Evolutionary conservation across 768 basidiomycete species (phyloP).

Genomic region (Pluteus cervinus): DNA sequence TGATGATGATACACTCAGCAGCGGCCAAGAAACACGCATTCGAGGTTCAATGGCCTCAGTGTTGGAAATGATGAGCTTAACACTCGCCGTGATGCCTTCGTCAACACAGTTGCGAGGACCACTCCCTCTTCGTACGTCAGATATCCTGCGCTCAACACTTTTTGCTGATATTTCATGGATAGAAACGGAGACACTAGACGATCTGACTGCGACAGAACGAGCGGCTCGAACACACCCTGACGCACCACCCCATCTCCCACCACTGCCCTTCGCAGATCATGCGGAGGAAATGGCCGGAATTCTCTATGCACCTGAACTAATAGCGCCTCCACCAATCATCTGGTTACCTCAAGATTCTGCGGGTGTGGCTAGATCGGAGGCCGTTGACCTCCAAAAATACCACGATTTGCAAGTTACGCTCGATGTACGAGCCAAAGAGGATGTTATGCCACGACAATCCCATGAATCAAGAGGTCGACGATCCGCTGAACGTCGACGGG

Average conservation of each 20-base stretch:
- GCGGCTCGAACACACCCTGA: slow-evolving; percentile 75
- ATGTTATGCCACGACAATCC: slow-evolving; percentile 31
- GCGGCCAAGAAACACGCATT: slow-evolving; percentile 33
- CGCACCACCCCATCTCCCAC: slow-evolving; percentile 67
- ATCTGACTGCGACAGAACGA: slow-evolving; percentile 71
- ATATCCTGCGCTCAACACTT: slow-evolving; percentile 8
- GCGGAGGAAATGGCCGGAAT: slow-evolving; percentile 74
- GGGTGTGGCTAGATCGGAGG: slow-evolving; percentile 70
- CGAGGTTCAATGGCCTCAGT: slow-evolving; percentile 78
- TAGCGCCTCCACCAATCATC: slow-evolving; percentile 72
- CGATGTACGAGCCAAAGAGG: slow-evolving; percentile 57
- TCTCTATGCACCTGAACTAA: slow-evolving; percentile 76
- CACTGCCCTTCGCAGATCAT: slow-evolving; percentile 66
- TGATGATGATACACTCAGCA: slow-evolving; percentile 44
- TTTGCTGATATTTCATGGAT: slow-evolving; percentile 8
- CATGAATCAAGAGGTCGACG: slow-evolving; percentile 27
- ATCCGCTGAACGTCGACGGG: too few species aligned
- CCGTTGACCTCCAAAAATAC: slow-evolving; percentile 68
- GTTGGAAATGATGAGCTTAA: slow-evolving; percentile 79
- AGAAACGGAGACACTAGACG: slow-evolving; percentile 78
- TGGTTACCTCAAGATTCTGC: slow-evolving; percentile 81
- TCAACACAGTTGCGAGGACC: slow-evolving; percentile 48
- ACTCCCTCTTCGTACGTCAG: slow-evolving; percentile 58
- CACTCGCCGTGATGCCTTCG: slow-evolving; percentile 68
- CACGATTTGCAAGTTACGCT: slow-evolving; percentile 67